These are phyloP conservation scores for Pythium brachiatum DNA, from an alignment of 352 stramenopile species.

Conservation along the genomic window DNA sequence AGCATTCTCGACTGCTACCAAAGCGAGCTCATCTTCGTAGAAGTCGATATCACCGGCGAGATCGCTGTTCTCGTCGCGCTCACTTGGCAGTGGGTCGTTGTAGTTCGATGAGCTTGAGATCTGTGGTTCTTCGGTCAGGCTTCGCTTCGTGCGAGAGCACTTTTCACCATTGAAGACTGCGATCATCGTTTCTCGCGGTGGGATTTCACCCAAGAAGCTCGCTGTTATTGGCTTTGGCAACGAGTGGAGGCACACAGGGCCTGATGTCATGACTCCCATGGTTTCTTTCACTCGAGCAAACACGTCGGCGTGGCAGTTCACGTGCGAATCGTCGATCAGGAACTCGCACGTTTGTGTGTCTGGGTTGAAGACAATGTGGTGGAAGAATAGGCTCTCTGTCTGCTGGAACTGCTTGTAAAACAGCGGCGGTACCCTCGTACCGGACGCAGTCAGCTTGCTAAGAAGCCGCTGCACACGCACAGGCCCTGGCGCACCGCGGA, in stretches of 20 bases:
- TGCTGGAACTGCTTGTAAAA: constrained; percentile 58
- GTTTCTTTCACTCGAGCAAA: constrained; percentile 26
- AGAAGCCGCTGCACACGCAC: constrained; percentile 63
- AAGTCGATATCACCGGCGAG: background rate
- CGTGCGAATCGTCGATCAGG: constrained; percentile 42
- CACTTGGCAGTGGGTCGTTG: background rate
- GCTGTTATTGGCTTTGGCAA: constrained; percentile 21
- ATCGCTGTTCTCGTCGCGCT: background rate
- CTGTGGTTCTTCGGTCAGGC: constrained; percentile 3
- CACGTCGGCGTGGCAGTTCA: constrained; percentile 54
- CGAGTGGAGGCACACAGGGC: constrained; percentile 33
- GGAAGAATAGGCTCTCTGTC: constrained; percentile 75
- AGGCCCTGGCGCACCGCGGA: constrained; percentile 49
- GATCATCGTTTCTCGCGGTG: constrained; percentile 34
- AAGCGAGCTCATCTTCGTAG: constrained; percentile 2
- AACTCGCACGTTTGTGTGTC: constrained; percentile 43
- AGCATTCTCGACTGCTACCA: background rate
- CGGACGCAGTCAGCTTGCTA: constrained; percentile 50
- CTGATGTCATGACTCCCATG: constrained; percentile 11
- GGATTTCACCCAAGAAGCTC: constrained; percentile 46
- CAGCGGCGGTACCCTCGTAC: constrained; percentile 43
- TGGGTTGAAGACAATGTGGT: constrained; percentile 75
- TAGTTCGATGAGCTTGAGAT: background rate
- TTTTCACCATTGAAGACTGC: constrained; percentile 47
- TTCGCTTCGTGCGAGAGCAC: constrained; percentile 36